Conservation (phyloP, 345 rosid species). For the Eucalyptus sp. region DNA sequence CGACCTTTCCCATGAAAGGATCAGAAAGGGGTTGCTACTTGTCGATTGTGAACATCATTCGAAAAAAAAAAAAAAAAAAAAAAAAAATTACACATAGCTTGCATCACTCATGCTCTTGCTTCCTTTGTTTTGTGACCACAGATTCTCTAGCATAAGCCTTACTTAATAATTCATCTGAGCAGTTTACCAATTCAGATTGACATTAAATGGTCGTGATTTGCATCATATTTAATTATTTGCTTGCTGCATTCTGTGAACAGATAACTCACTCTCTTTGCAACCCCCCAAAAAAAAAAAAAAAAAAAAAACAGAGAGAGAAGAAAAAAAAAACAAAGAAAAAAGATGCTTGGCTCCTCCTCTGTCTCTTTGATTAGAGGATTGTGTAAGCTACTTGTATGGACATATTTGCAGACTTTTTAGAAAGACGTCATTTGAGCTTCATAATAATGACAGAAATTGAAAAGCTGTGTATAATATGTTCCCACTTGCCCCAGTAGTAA, state of each 20-base stretch:
- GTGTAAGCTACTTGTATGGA: background rate
- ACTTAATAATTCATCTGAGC: background rate
- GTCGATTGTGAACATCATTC: background rate
- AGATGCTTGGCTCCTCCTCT: background rate
- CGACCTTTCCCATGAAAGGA: background rate
- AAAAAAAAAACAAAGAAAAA: background rate
- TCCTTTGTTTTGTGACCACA: background rate
- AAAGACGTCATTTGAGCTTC: background rate
- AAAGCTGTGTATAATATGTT: background rate
- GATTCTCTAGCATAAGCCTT: background rate
- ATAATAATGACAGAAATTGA: background rate
- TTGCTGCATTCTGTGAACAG: background rate
- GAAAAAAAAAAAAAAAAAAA: background rate
- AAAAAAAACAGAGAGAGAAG: accelerated
- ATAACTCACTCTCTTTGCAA: background rate
- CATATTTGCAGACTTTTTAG: background rate
- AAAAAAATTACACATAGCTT: background rate
- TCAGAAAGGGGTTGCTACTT: background rate
- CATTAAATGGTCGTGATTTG: background rate
- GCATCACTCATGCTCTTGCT: background rate
- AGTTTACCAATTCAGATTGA: background rate
- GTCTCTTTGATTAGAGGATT: background rate
- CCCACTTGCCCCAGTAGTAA: background rate
- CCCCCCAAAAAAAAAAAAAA: background rate
- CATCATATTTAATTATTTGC: background rate